Evolutionary conservation across 2,329 filamentous ascomycete species (phyloP), one percentile per base, ranked within the genome.

Genomic region (Paecilomyces fulvus): DNA sequence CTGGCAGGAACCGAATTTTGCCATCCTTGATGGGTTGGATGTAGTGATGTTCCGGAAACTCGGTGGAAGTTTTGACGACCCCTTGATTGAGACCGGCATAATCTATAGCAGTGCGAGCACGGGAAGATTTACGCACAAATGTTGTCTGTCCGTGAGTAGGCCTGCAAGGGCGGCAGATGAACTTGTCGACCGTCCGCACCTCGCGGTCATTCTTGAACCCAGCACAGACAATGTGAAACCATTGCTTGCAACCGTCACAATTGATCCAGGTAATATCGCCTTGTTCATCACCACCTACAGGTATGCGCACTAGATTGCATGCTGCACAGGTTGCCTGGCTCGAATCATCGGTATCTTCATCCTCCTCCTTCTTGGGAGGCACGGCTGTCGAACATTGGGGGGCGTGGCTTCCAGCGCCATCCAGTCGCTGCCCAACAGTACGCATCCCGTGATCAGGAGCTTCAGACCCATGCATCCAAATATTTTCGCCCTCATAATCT

Each of bases 31-130:
- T 84, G 6, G 81, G 80, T 60, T 84, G 79, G 55, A 88, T 84
- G 66, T 87, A 87, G 64, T 86, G 85, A 65, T 88, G 85, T 59
- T 87, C 83, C 52, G 80, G 74, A 30, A 81, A 82, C 58, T 87
- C 83, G 55, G 83, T 81, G 5, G 83, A 83, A 1, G 83, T 83
- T 67, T 85, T 85, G 54, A 87, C 74, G 12, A 86, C 78, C 46
- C 85, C 85, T 67, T 85, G 81, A 62, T 87, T 84, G 46, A 88
- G 74, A 51, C 84, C 83, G 52, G 84, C 84, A 68, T 88, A 88
- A 66, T 88, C 85, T 57, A 87, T 86, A 14, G 82, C 80, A 31
- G 82, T 83, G 63, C 85, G 82, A 30, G 83, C 82, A 54, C 85
- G 78, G 51, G 80, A 79, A 21, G 85, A 87, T 66, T 87, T 87